Evolutionary conservation across 176 grass and related monocot genomes (phyloP), one percentile per base, ranked within the genome.

Genomic region (Miscanthus lutarioriparius): DNA sequence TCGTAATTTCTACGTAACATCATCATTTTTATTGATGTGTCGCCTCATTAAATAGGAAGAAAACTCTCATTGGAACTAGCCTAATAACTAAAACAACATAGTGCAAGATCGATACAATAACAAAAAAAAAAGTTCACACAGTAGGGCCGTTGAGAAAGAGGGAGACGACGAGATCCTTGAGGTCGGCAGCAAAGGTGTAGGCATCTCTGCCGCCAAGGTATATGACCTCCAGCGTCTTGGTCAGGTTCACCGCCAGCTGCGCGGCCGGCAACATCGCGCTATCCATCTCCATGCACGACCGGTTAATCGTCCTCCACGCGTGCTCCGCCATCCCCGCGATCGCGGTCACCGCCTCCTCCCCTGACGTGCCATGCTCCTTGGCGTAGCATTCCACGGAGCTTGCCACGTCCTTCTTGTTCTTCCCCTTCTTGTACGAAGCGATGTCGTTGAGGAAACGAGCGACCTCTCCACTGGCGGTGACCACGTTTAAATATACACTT

Each of bases 401-500:
- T 1, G 28, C 25, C 39, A 36, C 8, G 38, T 86, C 75, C 53
- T 72, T 79, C 27, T 20, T 72, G 75, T 72, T 72, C 75, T 72
- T 79, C 53, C 75, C 38, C 26, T 77, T 59, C 54, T n/a, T 74
- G 39, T 89, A 76, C 2, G 67, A 26, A 4, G 71, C 44, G 8
- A 85, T 64, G 17, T 86, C 83, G 7, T 90, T 85, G 15, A 62
- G 83, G 77, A 84, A 90, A 8, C 88, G 74, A 0, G 59, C 26
- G 16, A 90, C 30, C 37, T 56, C 67, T 4, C 43, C 38, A 9
- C 70, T 74, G 9, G 62, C 62, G 4, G 20, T 20, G 12, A 82
- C 70, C 58, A 76, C 61, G 7, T 38, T 32, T 16, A 2, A 32
- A 30, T 30, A 10, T 32, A 7, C 5, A 37, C 6, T 25, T 23